A percentile compares a stretch with the other conserved stretches of the same genome.
Evolutionary conservation across 331 rosid genomes (phyloP).

Genomic region (Stylosanthes scabra): DNA sequence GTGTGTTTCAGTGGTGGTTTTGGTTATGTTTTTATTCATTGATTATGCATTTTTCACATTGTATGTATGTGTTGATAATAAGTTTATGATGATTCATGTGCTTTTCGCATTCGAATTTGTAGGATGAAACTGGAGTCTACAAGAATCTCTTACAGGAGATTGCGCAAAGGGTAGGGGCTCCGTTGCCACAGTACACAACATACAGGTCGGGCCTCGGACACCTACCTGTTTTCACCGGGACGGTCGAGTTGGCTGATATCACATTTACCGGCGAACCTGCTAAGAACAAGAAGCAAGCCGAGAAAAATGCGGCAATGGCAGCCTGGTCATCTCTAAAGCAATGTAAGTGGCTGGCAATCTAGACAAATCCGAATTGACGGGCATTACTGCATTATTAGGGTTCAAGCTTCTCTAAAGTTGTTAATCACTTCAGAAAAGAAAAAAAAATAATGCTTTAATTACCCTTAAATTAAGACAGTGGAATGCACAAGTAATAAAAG

Average conservation of each 20-base stretch:
- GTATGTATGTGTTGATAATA: background rate
- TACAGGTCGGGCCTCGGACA: slow-evolving; percentile 97
- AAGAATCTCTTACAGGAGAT: slow-evolving; percentile 98
- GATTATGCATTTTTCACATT: background rate
- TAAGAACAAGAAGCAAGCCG: slow-evolving; percentile 97
- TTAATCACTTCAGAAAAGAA: too few species aligned
- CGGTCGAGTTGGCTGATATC: slow-evolving; percentile 92
- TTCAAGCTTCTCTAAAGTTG: too few species aligned
- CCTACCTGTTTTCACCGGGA: slow-evolving; percentile 94
- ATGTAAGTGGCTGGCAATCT: slow-evolving; percentile 56
- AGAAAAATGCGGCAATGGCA: slow-evolving; percentile 99
- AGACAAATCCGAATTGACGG: background rate
- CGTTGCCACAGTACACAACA: slow-evolving; percentile 95
- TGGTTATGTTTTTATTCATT: background rate
- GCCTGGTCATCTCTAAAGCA: slow-evolving; percentile 98
- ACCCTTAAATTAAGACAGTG: too few species aligned
- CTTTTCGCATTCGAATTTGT: background rate
- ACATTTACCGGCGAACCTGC: slow-evolving; percentile 96
- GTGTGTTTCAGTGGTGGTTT: background rate
- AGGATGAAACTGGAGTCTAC: slow-evolving; percentile 99
- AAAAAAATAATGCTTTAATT: too few species aligned
- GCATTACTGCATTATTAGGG: background rate
- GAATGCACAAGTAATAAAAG: too few species aligned
- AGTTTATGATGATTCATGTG: background rate
- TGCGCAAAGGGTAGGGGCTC: slow-evolving; percentile 98